phyloP scores from a whole-genome alignment of 441 rosid genomes.

The Eutrema salsugineum region DNA sequence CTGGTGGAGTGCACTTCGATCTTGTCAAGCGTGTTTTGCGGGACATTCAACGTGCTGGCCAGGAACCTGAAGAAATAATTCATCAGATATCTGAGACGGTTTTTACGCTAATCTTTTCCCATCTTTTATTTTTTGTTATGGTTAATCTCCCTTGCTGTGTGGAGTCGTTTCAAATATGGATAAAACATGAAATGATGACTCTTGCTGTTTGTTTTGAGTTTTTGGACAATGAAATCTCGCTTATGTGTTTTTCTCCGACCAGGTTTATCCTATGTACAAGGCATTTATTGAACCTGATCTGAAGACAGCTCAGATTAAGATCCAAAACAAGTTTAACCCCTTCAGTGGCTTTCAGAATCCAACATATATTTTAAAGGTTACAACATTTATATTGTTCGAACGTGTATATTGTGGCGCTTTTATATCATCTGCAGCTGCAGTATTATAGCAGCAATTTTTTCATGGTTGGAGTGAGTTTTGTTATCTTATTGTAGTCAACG shows the following conservation, averaged over 20 bases:
- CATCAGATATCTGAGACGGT: conserved; percentile 99
- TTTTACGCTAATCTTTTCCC: conserved; percentile 24
- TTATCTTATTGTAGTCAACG: conserved; percentile 59
- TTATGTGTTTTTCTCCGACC: conserved; percentile 21
- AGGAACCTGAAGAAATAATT: conserved; percentile 97
- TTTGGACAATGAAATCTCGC: not conserved
- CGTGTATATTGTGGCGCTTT: not conserved
- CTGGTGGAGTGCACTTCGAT: conserved; percentile 97
- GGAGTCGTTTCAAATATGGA: not conserved
- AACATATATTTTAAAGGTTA: conserved; percentile 81
- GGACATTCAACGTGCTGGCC: conserved; percentile 97
- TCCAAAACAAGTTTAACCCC: conserved; percentile 92
- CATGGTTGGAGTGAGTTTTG: conserved; percentile 27
- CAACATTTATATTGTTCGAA: not conserved
- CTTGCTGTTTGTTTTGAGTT: not conserved
- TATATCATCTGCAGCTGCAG: not conserved
- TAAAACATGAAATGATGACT: not conserved
- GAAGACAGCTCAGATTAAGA: conserved; percentile 90
- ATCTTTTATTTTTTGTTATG: conserved; percentile 14
- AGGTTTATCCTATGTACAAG: conserved; percentile 99
- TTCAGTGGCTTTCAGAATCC: conserved; percentile 98
- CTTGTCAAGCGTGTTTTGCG: conserved; percentile 95
- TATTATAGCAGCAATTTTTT: conserved; percentile 7
- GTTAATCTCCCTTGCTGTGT: conserved; percentile 14
- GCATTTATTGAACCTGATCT: conserved; percentile 99